phyloP scores from a whole-genome alignment of 768 basidiomycete genomes.

The Russula virescens region DNA sequence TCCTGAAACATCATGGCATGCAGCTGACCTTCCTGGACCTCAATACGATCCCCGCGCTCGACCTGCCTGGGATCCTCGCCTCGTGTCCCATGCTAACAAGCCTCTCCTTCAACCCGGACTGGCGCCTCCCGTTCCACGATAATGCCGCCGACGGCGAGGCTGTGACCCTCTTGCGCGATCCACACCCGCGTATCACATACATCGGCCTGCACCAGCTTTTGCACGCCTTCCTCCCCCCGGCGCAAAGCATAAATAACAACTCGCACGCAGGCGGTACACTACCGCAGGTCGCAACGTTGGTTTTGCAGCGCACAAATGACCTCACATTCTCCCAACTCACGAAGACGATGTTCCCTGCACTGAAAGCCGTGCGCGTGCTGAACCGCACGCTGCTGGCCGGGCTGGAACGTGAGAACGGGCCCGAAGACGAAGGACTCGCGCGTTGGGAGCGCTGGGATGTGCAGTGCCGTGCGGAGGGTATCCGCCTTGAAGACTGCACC shows the following conservation, averaged over 20 bases:
- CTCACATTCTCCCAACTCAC: conserved; percentile 54
- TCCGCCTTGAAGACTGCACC: conserved; percentile 73
- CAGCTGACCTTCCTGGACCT: conserved; percentile 61
- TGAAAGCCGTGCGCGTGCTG: conserved; percentile 55
- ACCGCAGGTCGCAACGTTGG: conserved; percentile 33
- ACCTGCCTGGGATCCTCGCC: conserved; percentile 55
- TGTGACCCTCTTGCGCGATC: conserved; percentile 34
- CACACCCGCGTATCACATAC: conserved; percentile 51
- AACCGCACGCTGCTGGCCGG: conserved; percentile 50
- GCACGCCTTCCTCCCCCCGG: conserved; percentile 57
- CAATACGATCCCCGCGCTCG: conserved; percentile 49
- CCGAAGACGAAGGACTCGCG: conserved; percentile 37
- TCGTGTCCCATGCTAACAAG: conserved; percentile 56
- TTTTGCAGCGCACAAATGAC: conserved; percentile 53
- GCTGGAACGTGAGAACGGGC: conserved; percentile 49
- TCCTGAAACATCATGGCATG: conserved; percentile 54
- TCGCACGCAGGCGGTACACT: conserved; percentile 35
- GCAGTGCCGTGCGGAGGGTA: conserved; percentile 41
- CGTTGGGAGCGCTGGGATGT: conserved; percentile 72
- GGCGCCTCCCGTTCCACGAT: conserved; percentile 41
- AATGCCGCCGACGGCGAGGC: conserved; percentile 21
- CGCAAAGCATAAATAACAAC: conserved; percentile 42
- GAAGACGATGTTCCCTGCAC: conserved; percentile 51
- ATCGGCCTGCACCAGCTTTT: conserved; percentile 66
- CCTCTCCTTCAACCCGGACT: conserved; percentile 72